Conservation (phyloP, 495 filamentous ascomycete species). For the Aspergillus nanangensis region DNA sequence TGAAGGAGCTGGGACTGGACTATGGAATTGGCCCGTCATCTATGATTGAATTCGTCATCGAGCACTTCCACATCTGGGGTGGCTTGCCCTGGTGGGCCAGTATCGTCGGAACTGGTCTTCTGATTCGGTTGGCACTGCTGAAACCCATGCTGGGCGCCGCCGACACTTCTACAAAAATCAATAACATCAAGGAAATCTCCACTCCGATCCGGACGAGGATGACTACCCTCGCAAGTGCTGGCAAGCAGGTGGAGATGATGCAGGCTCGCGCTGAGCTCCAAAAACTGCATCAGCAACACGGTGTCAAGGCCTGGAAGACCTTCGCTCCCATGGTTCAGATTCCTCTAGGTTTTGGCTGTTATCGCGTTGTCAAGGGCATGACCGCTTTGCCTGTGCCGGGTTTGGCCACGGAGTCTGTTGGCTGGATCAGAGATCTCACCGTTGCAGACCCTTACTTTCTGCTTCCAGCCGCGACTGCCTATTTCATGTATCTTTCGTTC, state of each 20-base stretch:
- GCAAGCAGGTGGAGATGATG: constrained; percentile 41
- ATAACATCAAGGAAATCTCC: constrained; percentile 34
- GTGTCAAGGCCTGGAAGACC: constrained; percentile 47
- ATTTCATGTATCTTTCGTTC: constrained; percentile 48
- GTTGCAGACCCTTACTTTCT: constrained; percentile 69
- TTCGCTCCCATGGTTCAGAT: constrained; percentile 61
- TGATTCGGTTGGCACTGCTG: constrained; percentile 62
- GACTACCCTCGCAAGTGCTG: constrained; percentile 24
- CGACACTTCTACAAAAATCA: constrained; percentile 52
- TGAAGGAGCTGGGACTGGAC: constrained; percentile 78
- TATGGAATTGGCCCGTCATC: constrained; percentile 76
- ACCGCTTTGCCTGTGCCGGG: constrained; percentile 72
- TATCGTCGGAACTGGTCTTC: constrained; percentile 57
- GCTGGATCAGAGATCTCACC: constrained; percentile 81
- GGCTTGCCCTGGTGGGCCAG: constrained; percentile 80
- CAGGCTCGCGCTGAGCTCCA: constrained; percentile 29
- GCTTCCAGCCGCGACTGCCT: constrained; percentile 55
- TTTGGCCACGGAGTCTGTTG: constrained; percentile 59
- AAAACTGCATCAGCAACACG: constrained; percentile 44
- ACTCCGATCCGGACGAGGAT: constrained; percentile 36
- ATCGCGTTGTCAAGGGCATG: constrained; percentile 73
- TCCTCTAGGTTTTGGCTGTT: constrained; percentile 73
- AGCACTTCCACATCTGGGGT: constrained; percentile 71
- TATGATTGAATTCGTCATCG: constrained; percentile 66
- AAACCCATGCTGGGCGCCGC: constrained; percentile 56